phyloP scores from a whole-genome alignment of 2,329 filamentous ascomycete species.

The Ilyonectria sp. region DNA sequence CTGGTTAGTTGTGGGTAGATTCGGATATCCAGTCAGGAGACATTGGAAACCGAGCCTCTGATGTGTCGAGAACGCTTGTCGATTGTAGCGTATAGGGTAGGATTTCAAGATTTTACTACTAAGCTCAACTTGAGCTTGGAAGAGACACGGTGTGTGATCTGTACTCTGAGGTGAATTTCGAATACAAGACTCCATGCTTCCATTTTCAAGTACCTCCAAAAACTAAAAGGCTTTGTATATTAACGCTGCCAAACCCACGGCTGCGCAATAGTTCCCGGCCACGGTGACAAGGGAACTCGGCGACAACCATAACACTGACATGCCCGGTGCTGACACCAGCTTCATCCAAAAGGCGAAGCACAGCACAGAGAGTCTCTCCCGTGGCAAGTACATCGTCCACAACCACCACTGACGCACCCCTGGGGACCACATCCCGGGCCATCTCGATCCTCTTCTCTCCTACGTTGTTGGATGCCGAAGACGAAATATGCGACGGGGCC shows the following conservation, averaged over 20 bases:
- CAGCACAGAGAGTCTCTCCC: constrained; percentile 67
- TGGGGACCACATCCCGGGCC: constrained; percentile 56
- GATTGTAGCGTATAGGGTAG: too few species aligned
- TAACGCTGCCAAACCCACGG: constrained; percentile 64
- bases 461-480: constrained; percentile 46
- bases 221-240: constrained; percentile 68
- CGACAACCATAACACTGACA: constrained; percentile 67
- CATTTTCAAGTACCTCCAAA: constrained; percentile 42
- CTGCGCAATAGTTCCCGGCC: constrained; percentile 63
- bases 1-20: not conserved
- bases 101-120: too few species aligned
- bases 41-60: not conserved
- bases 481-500: constrained; percentile 68
- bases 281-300: constrained; percentile 70
- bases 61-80: not conserved
- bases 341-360: constrained; percentile 63
- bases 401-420: constrained; percentile 61
- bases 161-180: too few species aligned
- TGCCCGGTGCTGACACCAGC: constrained; percentile 58
- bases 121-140: too few species aligned
- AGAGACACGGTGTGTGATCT: too few species aligned
- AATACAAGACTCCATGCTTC: too few species aligned
- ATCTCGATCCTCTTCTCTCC: constrained; percentile 65
- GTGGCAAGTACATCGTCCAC: constrained; percentile 74
- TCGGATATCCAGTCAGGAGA: not conserved